A percentile compares a stretch with the other conserved stretches of the same genome.
These are phyloP conservation scores for Venturiaceae sp. DNA, from an alignment of 2,329 filamentous ascomycete genomes.

Conservation along the genomic window DNA sequence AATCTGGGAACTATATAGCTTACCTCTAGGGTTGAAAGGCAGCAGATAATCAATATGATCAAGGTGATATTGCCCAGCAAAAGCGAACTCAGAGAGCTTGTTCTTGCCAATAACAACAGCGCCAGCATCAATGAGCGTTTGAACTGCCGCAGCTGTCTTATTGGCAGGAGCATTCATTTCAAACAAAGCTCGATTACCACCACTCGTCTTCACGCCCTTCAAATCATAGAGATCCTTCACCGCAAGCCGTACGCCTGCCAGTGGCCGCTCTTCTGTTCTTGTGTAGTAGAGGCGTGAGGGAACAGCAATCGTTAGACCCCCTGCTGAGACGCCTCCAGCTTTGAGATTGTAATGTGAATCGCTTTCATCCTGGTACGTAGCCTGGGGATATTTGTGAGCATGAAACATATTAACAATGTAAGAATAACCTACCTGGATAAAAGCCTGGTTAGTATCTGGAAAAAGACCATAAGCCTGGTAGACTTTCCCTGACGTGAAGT, in stretches of 20 bases:
- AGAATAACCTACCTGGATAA: too few species aligned
- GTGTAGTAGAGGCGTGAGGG: conserved; percentile 51
- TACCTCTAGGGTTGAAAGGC: conserved; percentile 32
- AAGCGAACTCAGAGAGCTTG: conserved; percentile 36
- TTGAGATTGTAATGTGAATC: too few species aligned
- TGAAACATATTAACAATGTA: too few species aligned
- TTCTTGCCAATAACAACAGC: conserved; percentile 40
- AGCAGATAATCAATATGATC: conserved; percentile 40
- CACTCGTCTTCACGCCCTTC: conserved; percentile 44
- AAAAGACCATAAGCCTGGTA: too few species aligned
- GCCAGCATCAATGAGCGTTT: conserved; percentile 49
- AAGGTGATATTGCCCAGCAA: conserved; percentile 31
- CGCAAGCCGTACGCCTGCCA: conserved; percentile 52
- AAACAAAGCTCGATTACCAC: conserved; percentile 50
- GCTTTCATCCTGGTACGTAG: too few species aligned
- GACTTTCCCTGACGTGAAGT: too few species aligned
- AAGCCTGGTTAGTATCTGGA: too few species aligned
- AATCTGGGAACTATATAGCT: too few species aligned
- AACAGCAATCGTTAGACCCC: conserved; percentile 37
- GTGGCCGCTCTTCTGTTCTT: conserved; percentile 33
- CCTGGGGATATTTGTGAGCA: too few species aligned
- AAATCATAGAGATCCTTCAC: conserved; percentile 56
- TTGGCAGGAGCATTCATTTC: conserved; percentile 38
- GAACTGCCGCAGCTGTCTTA: conserved; percentile 40
- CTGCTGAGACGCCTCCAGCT: too few species aligned